These are phyloP conservation scores for Scytalidium sp. DNA, from an alignment of 2,329 filamentous ascomycete species.

Conservation along the genomic window DNA sequence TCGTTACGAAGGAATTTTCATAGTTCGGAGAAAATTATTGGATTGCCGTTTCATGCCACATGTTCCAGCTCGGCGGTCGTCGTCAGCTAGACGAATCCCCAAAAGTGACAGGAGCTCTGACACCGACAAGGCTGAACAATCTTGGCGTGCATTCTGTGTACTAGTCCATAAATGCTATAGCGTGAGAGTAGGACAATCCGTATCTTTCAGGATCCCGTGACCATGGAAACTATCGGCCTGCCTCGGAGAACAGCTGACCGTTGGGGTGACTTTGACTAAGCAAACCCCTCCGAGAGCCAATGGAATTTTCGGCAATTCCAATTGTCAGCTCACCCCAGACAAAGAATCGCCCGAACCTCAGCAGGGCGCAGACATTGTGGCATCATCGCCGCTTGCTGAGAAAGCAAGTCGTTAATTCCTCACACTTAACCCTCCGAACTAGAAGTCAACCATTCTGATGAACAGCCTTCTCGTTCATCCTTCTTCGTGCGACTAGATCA, in stretches of 20 bases:
- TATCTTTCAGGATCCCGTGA: background rate
- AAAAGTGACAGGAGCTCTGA: background rate
- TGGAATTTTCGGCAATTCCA: background rate
- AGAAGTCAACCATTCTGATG: background rate
- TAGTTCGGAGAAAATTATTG: background rate
- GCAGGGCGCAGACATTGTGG: background rate
- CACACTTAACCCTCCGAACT: background rate
- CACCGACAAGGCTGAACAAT: background rate
- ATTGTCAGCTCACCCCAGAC: background rate
- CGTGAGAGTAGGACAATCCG: background rate
- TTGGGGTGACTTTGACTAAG: background rate
- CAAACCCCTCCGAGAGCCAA: background rate
- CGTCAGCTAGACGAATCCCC: background rate
- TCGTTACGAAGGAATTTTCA: background rate
- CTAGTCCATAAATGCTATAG: background rate
- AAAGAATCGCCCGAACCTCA: background rate
- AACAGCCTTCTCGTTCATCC: background rate
- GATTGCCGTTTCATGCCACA: background rate
- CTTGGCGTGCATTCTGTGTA: background rate
- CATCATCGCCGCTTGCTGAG: slow-evolving; percentile 1
- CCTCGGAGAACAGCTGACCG: background rate
- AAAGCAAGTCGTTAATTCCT: background rate
- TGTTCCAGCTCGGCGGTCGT: background rate
- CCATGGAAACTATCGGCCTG: too few species aligned
- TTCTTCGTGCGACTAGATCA: background rate